Percentiles rank a stretch among this genome's conserved stretches.
phyloP scores from a whole-genome alignment of 257 asterid genomes.

The Schizonepeta tenuifolia region DNA sequence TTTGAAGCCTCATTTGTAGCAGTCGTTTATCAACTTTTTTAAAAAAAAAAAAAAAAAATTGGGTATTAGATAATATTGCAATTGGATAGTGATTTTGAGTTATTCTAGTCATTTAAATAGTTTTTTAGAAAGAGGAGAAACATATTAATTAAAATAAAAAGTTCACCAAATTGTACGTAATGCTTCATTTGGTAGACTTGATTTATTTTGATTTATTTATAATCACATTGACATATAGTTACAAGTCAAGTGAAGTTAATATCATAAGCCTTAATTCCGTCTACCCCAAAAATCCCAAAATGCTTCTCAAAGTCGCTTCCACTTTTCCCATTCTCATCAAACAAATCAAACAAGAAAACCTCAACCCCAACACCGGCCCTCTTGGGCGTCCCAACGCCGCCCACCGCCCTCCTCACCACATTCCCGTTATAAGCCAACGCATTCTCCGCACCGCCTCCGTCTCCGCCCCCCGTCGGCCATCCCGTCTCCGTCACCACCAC shows the following conservation, averaged over 20 bases:
- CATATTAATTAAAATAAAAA: no score
- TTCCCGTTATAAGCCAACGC: slow-evolving; percentile 67
- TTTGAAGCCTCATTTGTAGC: neutral
- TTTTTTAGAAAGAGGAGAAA: no score
- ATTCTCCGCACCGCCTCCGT: slow-evolving; percentile 51
- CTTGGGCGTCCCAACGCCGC: slow-evolving; percentile 69
- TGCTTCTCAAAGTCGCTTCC: slow-evolving; percentile 64
- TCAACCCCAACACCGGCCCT: slow-evolving; percentile 70
- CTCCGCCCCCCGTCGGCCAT: slow-evolving; percentile 71
- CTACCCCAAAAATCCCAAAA: slow-evolving; percentile 66
- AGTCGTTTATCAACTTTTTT: no score
- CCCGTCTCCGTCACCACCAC: slow-evolving; percentile 83
- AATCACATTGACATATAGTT: neutral
- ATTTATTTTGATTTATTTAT: no score
- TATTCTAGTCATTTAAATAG: no score
- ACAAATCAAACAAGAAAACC: slow-evolving; percentile 73
- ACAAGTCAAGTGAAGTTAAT: slow-evolving; percentile 35
- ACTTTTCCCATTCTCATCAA: slow-evolving; percentile 69
- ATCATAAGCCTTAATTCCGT: slow-evolving; percentile 63
- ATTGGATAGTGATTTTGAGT: no score
- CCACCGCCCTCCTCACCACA: slow-evolving; percentile 52
- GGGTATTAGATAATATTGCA: no score
- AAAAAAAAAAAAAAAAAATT: no score
- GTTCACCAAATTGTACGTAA: no score
- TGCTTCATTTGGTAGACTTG: no score